phyloP scores from a whole-genome alignment of 2,329 filamentous ascomycete species.

The Didymella pinodella region DNA sequence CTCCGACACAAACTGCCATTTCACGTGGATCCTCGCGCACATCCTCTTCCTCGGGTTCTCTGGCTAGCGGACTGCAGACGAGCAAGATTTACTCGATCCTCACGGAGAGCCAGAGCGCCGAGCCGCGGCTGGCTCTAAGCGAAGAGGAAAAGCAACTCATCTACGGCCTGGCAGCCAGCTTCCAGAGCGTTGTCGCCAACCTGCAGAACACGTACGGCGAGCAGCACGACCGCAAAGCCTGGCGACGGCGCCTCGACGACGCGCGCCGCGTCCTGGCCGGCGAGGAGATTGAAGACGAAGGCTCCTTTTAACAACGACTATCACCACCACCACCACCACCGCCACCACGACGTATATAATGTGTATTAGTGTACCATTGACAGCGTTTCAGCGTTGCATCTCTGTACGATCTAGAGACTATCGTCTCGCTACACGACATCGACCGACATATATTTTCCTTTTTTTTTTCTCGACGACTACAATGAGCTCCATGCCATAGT shows the following conservation, averaged over 20 bases:
- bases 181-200: constrained; percentile 62
- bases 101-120: constrained; percentile 45
- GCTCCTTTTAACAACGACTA: constrained; percentile 28
- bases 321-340: constrained; percentile 20
- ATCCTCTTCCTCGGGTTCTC: constrained; percentile 41
- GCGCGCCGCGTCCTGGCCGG: constrained; percentile 78
- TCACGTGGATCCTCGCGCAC: constrained; percentile 39
- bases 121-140: constrained; percentile 53
- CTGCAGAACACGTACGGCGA: constrained; percentile 59
- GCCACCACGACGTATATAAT: constrained; percentile 39
- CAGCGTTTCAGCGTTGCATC: constrained; percentile 20
- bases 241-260: constrained; percentile 75
- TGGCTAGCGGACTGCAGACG: constrained; percentile 48
- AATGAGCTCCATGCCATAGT: constrained; percentile 23
- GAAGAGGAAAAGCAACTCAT: constrained; percentile 64
- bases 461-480: constrained; percentile 14
- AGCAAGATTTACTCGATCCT: constrained; percentile 55
- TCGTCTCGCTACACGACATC: constrained; percentile 16
- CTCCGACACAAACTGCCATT: constrained; percentile 41
- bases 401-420: constrained; percentile 21
- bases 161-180: constrained; percentile 59
- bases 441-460: constrained; percentile 11
- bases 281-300: constrained; percentile 54
- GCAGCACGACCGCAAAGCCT: constrained; percentile 67
- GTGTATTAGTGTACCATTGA: constrained; percentile 33